These are phyloP conservation scores for Aspergillus unguis DNA, from an alignment of 2,329 filamentous ascomycete species.

Conservation along the genomic window DNA sequence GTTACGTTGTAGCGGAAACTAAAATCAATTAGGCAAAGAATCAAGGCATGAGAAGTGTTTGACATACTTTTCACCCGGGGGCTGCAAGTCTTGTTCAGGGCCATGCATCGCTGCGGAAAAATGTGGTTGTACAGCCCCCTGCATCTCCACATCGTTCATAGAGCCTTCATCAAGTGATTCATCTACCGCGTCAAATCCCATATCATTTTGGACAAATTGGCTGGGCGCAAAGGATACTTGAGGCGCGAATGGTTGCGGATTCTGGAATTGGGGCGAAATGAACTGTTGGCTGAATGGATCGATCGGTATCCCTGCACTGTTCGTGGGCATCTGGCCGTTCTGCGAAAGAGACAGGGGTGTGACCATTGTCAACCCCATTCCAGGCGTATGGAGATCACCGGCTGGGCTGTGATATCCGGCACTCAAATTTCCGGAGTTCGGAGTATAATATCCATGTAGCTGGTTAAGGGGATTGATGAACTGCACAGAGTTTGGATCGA, in stretches of 20 bases:
- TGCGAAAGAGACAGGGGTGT: slow-evolving; percentile 79
- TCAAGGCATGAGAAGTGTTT: background rate
- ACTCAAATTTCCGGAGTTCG: slow-evolving; percentile 73
- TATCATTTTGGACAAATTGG: slow-evolving; percentile 75
- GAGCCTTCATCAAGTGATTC: slow-evolving; percentile 64
- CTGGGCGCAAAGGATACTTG: slow-evolving; percentile 66
- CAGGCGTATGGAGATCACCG: slow-evolving; percentile 82
- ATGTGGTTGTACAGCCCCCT: slow-evolving; percentile 54
- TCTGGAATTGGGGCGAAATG: slow-evolving; percentile 59
- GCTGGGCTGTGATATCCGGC: slow-evolving; percentile 79
- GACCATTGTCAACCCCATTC: slow-evolving; percentile 67
- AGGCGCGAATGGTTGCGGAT: slow-evolving; percentile 69
- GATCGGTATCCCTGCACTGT: slow-evolving; percentile 59
- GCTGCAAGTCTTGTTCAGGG: slow-evolving; percentile 26
- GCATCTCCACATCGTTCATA: slow-evolving; percentile 53
- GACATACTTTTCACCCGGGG: slow-evolving; percentile 52
- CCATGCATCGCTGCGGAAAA: slow-evolving; percentile 29
- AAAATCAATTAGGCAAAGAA: slow-evolving; percentile 15
- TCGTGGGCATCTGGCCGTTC: slow-evolving; percentile 59
- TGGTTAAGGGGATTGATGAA: slow-evolving; percentile 79
- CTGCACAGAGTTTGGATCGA: slow-evolving; percentile 79
- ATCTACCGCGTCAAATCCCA: slow-evolving; percentile 75
- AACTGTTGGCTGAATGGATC: slow-evolving; percentile 62
- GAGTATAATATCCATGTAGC: slow-evolving; percentile 79
- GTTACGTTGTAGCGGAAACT: slow-evolving; percentile 87